Evolutionary conservation across 139 green algal genomes (phyloP).

Genomic region (Chlamydomonas eustigma): DNA sequence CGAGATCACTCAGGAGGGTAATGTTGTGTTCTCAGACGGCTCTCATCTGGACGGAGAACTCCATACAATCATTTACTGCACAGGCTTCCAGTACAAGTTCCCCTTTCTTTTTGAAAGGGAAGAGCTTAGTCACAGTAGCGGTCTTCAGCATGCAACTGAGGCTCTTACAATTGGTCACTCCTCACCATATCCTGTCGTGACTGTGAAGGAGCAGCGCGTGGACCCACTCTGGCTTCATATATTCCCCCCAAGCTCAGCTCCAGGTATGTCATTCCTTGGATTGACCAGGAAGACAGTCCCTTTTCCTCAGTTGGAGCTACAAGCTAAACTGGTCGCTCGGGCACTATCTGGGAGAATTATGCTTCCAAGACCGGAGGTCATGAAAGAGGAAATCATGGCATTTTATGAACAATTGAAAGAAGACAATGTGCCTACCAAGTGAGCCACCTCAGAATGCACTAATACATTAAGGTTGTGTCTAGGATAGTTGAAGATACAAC

Average conservation of each 20-base stretch:
- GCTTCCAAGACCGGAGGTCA: neutral
- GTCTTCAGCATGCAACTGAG: neutral
- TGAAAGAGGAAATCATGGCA: neutral
- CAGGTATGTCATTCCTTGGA: neutral
- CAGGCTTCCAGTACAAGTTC: conserved; percentile 67
- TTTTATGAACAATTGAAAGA: neutral
- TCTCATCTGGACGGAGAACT: conserved; percentile 15
- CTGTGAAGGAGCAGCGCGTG: neutral
- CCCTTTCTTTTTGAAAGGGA: conserved; percentile 49
- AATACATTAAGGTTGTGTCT: neutral
- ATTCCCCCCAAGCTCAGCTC: neutral
- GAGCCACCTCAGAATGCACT: neutral
- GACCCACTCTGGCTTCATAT: neutral
- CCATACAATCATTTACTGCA: conserved; percentile 69
- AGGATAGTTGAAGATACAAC: neutral
- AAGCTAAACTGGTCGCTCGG: neutral
- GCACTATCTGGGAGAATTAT: neutral
- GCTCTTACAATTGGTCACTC: no score
- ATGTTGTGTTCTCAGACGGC: neutral
- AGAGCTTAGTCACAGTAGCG: neutral
- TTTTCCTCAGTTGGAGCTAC: neutral
- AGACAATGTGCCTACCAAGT: neutral
- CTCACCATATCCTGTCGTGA: neutral
- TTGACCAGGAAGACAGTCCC: neutral
- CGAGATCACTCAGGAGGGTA: neutral